Base-by-base conservation (phyloP, 2,329 filamentous ascomycete species). In the Trichoderma sp. region DNA sequence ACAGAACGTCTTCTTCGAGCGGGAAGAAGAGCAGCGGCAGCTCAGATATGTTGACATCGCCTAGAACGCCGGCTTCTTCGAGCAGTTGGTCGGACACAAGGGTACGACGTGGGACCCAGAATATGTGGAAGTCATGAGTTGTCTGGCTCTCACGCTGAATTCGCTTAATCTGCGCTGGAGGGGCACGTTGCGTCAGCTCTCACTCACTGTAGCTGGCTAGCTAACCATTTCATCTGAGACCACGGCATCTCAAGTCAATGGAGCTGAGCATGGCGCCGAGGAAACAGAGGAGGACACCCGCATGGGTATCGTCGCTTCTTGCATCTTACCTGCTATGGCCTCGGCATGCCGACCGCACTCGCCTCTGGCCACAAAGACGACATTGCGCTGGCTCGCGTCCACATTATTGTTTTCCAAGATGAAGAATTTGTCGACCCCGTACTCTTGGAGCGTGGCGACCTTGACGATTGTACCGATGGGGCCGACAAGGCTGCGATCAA, bases 341-440 rank as follows among this genome's bases (percentile, higher is more conserved):
- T 93, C 90, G 66, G 94, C 91, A 77, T 96, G 91, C 72, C 88
- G 91, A 68, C 92, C 90, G 79, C 93, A 95, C 81, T 98, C 96
- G 71, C 94, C 95, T 76, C 94, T 88, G 21, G 94, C 92, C 74
- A 99, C 88, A 82, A 98, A 99, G 73, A 99, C 88, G 71, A 99
- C 89, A 84, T 97, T 99, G 77, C 92, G 90, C 82, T 98, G 96
- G 76, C 91, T 96, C 21, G 93, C 92, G 80, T 98, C 95, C 79
- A 94, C 90, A 81, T 99, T 98, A 77, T 91, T 89, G 81, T 97
- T 98, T 80, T 99, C 96, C 58, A 99, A 85, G 77, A 97, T 91
- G 84, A 98, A 99, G 73, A 97, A 93, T 80, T 97, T 97, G 80
- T 98, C 94, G 74, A 99, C 94, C 34, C 96, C 96, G 82, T 98